Percentiles rank a stretch among this genome's conserved stretches.
Conservation (phyloP, 2,329 filamentous ascomycete genomes). For the Calonectria hawksworthii region DNA sequence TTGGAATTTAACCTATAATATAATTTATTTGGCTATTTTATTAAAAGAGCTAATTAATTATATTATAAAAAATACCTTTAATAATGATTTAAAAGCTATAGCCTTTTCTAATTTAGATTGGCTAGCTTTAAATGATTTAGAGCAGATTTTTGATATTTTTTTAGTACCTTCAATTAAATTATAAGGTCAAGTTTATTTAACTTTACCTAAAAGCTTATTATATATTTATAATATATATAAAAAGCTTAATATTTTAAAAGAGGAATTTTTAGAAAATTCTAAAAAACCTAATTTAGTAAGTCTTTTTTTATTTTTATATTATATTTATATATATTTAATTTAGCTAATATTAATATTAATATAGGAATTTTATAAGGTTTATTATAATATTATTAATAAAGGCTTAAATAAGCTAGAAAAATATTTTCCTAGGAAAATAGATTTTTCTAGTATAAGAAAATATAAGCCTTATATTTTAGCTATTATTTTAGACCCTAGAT, state of each 20-base stretch:
- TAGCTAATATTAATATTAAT: too few species aligned
- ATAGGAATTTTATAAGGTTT: background rate
- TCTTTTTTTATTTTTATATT: background rate
- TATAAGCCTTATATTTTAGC: background rate
- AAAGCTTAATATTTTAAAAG: background rate
- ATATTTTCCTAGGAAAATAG: too few species aligned
- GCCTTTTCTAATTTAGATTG: background rate
- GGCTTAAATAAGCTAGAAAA: background rate
- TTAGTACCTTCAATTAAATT: background rate
- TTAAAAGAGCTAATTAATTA: background rate
- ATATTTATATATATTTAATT: background rate
- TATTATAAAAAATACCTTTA: background rate
- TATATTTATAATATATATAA: background rate
- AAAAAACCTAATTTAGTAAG: background rate
- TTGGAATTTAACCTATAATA: too few species aligned
- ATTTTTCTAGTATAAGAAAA: too few species aligned
- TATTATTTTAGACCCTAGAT: background rate
- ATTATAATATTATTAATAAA: background rate
- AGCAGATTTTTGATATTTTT: background rate
- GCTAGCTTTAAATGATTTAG: background rate
- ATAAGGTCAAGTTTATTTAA: background rate
- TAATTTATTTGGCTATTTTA: too few species aligned
- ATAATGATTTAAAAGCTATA: too few species aligned
- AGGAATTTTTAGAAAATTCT: background rate
- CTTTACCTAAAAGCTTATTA: background rate